Percentiles rank a stretch among this genome's conserved stretches.
Conservation (phyloP, 208 protist genomes). For the Acanthamoeba culbertsoni region DNA sequence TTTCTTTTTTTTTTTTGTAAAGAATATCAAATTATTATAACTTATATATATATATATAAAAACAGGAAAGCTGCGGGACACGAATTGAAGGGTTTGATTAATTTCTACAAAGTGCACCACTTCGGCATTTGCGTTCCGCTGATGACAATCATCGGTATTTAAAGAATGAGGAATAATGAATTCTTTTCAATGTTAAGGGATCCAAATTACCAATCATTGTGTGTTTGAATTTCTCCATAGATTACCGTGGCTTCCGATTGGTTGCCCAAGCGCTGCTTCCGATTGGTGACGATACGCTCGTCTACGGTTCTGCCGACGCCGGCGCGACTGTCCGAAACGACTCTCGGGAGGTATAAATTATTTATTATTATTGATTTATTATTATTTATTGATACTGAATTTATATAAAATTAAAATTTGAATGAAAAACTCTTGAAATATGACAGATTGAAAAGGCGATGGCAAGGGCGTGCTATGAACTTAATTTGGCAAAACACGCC, state of each 20-base stretch:
- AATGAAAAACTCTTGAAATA: not conserved
- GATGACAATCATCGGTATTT: conserved; percentile 56
- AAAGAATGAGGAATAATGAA: not conserved
- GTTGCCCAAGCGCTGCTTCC: conserved; percentile 14
- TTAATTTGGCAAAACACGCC: not conserved
- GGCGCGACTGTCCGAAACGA: not conserved
- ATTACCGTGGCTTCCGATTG: conserved; percentile 40
- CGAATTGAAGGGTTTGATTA: conserved; percentile 48
- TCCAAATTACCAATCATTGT: not conserved
- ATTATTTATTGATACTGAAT: not conserved
- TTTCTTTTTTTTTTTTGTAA: too few relatives aligned
- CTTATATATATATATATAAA: not conserved
- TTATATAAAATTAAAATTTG: not conserved
- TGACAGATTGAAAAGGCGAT: not conserved
- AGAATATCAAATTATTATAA: too few relatives aligned
- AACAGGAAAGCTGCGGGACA: conserved; percentile 37
- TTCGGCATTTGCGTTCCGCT: conserved; percentile 39
- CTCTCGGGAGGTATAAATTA: not conserved
- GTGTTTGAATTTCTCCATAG: not conserved
- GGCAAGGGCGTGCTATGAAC: not conserved
- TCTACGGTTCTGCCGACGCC: conserved; percentile 45
- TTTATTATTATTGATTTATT: not conserved
- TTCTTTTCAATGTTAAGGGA: not conserved
- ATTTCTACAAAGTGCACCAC: conserved; percentile 59
- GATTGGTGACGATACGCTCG: conserved; percentile 20